Evolutionary conservation across 768 basidiomycete species (phyloP), one percentile per base, ranked within the genome.

Genomic region (Daedaleopsis nitida): DNA sequence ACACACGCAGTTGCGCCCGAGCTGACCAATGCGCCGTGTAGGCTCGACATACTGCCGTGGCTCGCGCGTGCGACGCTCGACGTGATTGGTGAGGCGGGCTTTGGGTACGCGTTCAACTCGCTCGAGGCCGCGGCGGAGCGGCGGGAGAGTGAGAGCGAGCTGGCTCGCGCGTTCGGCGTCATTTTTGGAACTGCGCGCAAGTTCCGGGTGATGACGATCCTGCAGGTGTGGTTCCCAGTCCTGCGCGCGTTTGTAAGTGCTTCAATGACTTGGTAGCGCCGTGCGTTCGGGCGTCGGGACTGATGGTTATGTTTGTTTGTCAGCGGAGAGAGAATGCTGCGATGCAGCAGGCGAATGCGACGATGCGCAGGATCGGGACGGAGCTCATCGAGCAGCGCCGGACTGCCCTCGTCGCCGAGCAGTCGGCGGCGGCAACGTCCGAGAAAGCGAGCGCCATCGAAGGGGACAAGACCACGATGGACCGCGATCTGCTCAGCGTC

Each of bases 71-170:
- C 83, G 52, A 91, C 90, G 4, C 76, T 93, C 10, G 92, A 93
- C 63, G 83, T 90, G 57, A 92, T 94, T 53, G 90, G 90, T 10
- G 76, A 88, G 39, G 87, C 91, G 7, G 86, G 88, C 65, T 90
- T 88, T 67, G 77, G 72, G 66, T 82, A 79, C 70, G 68, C 74
- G 17, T 86, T 88, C 73, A 74, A 83, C 55, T 76, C 86, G 10
- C 79, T 88, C n/a, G 66, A 73, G 21, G 63, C 66, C 24, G 66
- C 71, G 1, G 63, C 65, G 54, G 67, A 69, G 65, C 24, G 69
- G 52, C 42, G 65, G 23, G 68, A 80, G 32, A 74, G 77, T 52
- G 75, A 74, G 55, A 80, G 82, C 68, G 81, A 85, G 67, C 80
- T 87, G 17, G 80, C 86, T n/a, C 66, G 73, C 32, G 83, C 84